These are phyloP conservation scores for Aureobasidium leucospermi DNA, from an alignment of 2,329 filamentous ascomycete genomes.

Conservation along the genomic window DNA sequence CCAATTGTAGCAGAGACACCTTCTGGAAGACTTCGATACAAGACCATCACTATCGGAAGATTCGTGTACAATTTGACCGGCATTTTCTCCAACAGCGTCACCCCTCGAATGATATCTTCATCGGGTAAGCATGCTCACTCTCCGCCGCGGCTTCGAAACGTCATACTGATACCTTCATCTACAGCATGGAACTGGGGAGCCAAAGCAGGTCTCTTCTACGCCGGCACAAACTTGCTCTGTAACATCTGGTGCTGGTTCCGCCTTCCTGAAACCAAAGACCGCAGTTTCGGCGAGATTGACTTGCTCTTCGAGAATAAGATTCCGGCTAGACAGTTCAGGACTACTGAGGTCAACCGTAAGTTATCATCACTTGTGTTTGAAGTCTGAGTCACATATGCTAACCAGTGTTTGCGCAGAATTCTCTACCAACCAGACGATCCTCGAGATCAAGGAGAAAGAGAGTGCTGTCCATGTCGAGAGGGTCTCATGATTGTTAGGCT, in stretches of 20 bases:
- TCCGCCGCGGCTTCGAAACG: too few relatives aligned
- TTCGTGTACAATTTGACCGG: constrained; percentile 34
- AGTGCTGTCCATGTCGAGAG: neutral
- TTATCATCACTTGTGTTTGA: neutral
- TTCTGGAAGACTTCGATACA: constrained; percentile 30
- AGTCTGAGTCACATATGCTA: neutral
- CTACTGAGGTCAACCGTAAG: neutral
- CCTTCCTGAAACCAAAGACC: constrained; percentile 34
- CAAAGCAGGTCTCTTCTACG: constrained; percentile 38
- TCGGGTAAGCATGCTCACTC: constrained; percentile 13
- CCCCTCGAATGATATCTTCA: constrained; percentile 33
- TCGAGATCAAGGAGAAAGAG: neutral
- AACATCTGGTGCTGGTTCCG: constrained; percentile 32
- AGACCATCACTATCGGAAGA: constrained; percentile 33
- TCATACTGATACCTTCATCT: constrained; percentile 14
- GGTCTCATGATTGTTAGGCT: neutral
- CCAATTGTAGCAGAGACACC: constrained; percentile 33
- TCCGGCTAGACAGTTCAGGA: constrained; percentile 26
- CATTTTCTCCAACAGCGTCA: constrained; percentile 34
- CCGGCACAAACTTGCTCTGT: constrained; percentile 27
- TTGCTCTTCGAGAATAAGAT: constrained; percentile 34
- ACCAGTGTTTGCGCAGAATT: neutral
- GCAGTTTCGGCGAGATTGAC: constrained; percentile 38
- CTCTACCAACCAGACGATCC: neutral
- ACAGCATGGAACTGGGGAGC: constrained; percentile 33